Percentiles rank a stretch among this genome's conserved stretches.
Evolutionary conservation across 2,329 filamentous ascomycete genomes (phyloP).

Genomic region (Diatrype stigma): DNA sequence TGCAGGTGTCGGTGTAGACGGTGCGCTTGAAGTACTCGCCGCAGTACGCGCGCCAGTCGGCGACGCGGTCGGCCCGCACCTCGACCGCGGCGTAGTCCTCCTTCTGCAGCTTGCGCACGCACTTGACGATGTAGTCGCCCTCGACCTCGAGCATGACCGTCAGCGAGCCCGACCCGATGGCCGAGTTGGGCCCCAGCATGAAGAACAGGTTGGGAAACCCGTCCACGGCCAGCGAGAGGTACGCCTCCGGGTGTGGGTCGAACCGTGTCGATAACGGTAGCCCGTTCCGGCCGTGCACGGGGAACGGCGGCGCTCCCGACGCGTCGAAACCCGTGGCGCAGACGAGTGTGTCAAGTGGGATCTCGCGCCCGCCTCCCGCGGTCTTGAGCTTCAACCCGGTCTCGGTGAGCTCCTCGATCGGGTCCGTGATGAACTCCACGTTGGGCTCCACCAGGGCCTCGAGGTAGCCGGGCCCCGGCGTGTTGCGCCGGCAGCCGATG

Average conservation of each 20-base stretch:
- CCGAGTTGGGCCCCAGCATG: constrained; percentile 45
- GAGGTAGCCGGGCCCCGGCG: constrained; percentile 43
- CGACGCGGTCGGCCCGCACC: constrained; percentile 38
- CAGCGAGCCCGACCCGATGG: constrained; percentile 43
- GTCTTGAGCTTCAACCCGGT: constrained; percentile 29
- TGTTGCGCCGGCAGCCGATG: constrained; percentile 41
- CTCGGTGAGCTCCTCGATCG: constrained; percentile 30
- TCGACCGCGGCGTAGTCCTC: constrained; percentile 42
- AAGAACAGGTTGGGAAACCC: constrained; percentile 47
- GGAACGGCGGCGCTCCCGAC: constrained; percentile 36
- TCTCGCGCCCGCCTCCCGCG: constrained; percentile 18
- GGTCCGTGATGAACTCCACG: constrained; percentile 34
- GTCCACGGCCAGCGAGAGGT: constrained; percentile 42
- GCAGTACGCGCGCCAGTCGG: constrained; percentile 43
- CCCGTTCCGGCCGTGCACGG: constrained; percentile 34
- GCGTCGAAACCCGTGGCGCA: constrained; percentile 45
- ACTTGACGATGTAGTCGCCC: constrained; percentile 43
- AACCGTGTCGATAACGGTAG: constrained; percentile 35
- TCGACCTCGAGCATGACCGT: constrained; percentile 44
- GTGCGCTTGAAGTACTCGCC: constrained; percentile 44
- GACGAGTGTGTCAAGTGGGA: constrained; percentile 42
- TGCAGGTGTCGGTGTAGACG: constrained; percentile 45
- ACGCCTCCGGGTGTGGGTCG: constrained; percentile 34
- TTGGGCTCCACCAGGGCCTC: constrained; percentile 38
- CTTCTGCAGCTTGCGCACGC: constrained; percentile 43